phyloP scores from a whole-genome alignment of 495 filamentous ascomycete species.

The Tuber aestivum region DNA sequence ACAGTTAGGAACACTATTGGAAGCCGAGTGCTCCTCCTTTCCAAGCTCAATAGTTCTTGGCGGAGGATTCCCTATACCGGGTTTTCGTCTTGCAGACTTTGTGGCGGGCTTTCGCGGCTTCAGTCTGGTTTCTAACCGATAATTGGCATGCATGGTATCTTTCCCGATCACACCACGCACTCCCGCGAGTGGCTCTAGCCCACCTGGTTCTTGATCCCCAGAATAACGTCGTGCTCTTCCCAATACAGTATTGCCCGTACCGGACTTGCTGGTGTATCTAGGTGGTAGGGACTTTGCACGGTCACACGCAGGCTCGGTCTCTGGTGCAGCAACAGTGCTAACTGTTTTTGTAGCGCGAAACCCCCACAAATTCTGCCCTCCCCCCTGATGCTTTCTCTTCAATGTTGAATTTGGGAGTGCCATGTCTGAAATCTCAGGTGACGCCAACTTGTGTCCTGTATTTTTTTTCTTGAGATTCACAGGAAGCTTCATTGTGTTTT shows the following conservation, averaged over 20 bases:
- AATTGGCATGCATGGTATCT: background rate
- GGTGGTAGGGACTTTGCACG: background rate
- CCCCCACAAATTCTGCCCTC: background rate
- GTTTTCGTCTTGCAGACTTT: too few species aligned
- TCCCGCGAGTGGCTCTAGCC: background rate
- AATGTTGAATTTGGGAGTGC: background rate
- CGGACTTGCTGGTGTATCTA: background rate
- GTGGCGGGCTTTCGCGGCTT: too few species aligned
- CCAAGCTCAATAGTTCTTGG: too few species aligned
- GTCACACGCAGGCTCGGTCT: background rate
- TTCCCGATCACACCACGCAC: background rate
- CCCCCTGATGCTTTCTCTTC: background rate
- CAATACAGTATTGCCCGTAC: background rate
- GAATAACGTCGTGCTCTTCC: background rate
- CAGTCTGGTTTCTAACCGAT: background rate
- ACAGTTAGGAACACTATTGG: background rate
- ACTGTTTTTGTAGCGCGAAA: background rate
- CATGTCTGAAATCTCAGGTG: background rate
- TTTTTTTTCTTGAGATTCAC: slow-evolving; percentile 9
- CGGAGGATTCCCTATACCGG: too few species aligned
- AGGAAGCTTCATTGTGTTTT: background rate
- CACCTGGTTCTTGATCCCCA: background rate
- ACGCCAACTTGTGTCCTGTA: background rate
- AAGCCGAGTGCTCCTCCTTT: background rate
- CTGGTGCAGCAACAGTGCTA: background rate